Base-by-base conservation (phyloP, 805 yeast genomes). In the Zygosaccharomyces bisporus region DNA sequence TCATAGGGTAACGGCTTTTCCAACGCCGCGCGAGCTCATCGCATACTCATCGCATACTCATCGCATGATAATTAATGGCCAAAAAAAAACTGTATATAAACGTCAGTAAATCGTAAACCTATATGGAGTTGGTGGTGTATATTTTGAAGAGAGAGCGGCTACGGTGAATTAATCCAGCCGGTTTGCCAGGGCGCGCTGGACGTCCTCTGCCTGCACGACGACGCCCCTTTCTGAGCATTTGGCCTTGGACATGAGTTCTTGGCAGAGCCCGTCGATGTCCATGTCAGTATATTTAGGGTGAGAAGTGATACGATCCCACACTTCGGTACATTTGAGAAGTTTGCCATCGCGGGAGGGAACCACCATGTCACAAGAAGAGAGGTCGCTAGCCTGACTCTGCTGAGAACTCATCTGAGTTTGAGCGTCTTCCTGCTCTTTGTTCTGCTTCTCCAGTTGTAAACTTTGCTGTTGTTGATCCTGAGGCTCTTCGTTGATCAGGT, bases 151-250 rank as follows among this genome's bases (percentile, higher is more conserved):
- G 25, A 21, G 9, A 9, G 25, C 25, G 25, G 25, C 6, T 2
- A 14, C 4, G 13, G 13, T 27, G 16, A 3, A 10, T 27, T 27
- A 36, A 4, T 47, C 47, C 55, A 58, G 51, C 46, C 60, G 61
- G 31, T 51, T 57, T 7, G 50, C 38, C 35, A 61, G 51, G 14
- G 76, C 79, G 30, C 71, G 68, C 53, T 85, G 83, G 21, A 93
- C 91, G 60, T 91, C 97, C 29, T 74, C 69, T 45, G 84, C 83
- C 49, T 86, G 81, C 23, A 93, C 79, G 23, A 93, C 95, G 24
- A 85, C 97, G 13, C 99, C 99, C 44, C 74, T 70, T 60, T 91
- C 97, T 10, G 95, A 83, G 70, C 99, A 93, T 67, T 88, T 89
- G 8, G 98, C 99, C 74, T 91, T 93, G 30, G 81, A 67, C 67